Evolutionary conservation across 768 basidiomycete genomes (phyloP), one percentile per base, ranked within the genome.

Genomic region (Serendipita sp.): DNA sequence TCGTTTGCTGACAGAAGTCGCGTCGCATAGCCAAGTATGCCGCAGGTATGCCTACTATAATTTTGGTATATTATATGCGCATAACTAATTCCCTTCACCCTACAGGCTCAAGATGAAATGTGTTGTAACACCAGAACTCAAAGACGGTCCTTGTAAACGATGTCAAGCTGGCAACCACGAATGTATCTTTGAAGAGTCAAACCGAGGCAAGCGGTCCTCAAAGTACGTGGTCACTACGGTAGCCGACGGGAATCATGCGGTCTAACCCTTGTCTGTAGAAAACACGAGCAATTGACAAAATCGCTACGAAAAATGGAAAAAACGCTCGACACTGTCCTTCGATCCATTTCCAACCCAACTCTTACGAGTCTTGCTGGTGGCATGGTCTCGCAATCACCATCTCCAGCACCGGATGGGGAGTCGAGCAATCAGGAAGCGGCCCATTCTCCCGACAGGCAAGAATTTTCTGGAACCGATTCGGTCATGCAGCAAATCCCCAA

Each of bases 141-240:
- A 73, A 66, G 82, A 92, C 45, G 92, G 92, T 0, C 88, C 88
- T 0, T 96, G 92, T 77, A 94, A 92, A 71, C 86, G 92, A 24
- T 96, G 92, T 70, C 75, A 76, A 53, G 71, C 83, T 0, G 86
- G 88, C 18, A 83, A 83, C 68, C 88, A 94, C 70, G 91, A 95
- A 69, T 99, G 96, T 71, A 83, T 96, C 48, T 98, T 99, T 68
- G 93, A 98, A 76, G 95, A 97, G 73, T 92, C 89, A 1, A 94
- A 97, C 72, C 82, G 96, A 56, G 96, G 96, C 46, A 95, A 94
- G 73, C 84, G 90, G 10, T 83, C 88, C 24, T 81, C 86, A 64
- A 91, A 89, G 89, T 90, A 74, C 68, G 80, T 70, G 24, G 48
- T 64, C 28, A 34, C 8, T 53, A 64, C 69, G 65, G 46, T 37